Evolutionary conservation across 352 stramenopile genomes (phyloP), one percentile per base, ranked within the genome.

Genomic region (Globisporangium paddicum): DNA sequence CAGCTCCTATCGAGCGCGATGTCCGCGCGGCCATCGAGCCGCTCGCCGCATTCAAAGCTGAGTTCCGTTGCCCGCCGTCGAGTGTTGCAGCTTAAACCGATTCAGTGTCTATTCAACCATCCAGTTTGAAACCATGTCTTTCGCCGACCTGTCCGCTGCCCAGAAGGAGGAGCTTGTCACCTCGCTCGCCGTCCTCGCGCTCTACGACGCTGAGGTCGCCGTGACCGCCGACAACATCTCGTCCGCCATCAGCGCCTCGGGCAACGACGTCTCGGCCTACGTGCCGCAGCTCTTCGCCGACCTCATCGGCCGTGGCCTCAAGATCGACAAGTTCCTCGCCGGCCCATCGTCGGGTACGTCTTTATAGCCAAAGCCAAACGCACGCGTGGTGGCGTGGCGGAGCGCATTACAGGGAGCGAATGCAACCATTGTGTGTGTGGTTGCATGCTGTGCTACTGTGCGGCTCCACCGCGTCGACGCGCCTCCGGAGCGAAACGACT

Each of bases 281-380:
- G 44, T 93, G 28, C 82, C 86, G 45, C 71, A 81, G 65, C 81
- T 95, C 67, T 95, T 92, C 69, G 80, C 86, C 32, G 83, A 93
- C 68, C 71, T 92, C 60, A 83, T 94, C 61, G 68, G 67, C 68
- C 82, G 82, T 49, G 84, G 84, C 66, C 75, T 94, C 62, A 84
- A 86, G 71, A 75, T 95, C 45, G 84, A 93, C 67, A 94, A 93
- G 77, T 90, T 93, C 79, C 77, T 95, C 37, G 86, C 84, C 59
- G 84, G 86, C 52, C 86, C 86, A 55, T 95, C 86, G 66, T 84
- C 86, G 73, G 86, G 86, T 93, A 72, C 73, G 77, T 82, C 41
- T 26, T 28, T 49, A 6, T 32, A 44, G 21, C 42, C 19, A 34
- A 18, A 26, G 30, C 26, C 6, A n/a, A 44, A 8, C 19, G 51